Base-by-base conservation (phyloP, 2,329 filamentous ascomycete genomes). In the Ophiognomonia clavigignenti-juglandacearum region DNA sequence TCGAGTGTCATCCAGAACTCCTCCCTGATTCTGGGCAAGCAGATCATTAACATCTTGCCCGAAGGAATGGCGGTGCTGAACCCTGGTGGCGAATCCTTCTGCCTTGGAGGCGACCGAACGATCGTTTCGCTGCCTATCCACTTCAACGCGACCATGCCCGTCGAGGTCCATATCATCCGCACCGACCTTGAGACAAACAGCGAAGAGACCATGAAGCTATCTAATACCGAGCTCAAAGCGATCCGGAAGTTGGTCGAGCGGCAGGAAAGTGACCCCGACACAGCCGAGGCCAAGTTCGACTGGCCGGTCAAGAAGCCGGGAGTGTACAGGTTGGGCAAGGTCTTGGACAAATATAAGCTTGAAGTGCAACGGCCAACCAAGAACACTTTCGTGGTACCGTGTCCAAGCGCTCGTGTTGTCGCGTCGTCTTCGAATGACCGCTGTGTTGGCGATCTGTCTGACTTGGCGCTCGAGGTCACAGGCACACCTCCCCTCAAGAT, bases 1-100 rank as follows among this genome's bases (percentile, higher is more conserved):
- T 86, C 85, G 23, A 84, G 80, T 53, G 91, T 98, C 54, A 73
- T 96, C 52, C 88, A 96, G 63, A 96, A 97, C 63, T 80, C 88
- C 26, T 96, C 91, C 19, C 77, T 97, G 60, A 97, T 98, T 54
- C 78, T 96, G 69, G 93, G 93, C 61, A 93, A 90, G 64, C 91
- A 97, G 69, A 95, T 96, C 57, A 92, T 98, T 66, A 93, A 98
- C 63, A 96, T 98, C 60, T 73, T 98, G 46, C 93, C 93, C 2
- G 93, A 98, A 73, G 95, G 95, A 16, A 93, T 91, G 40, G 93
- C 91, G 13, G 76, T 90, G 40, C 73, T 98, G 53, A 98, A 98
- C 60, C 89, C 90, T 1, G 79, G 90, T 39, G 77, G 80, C 48
- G 70, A 76, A n/a, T 78, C 90, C 0, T 93, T 93, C 65, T 98